Percentiles rank a stretch among this genome's conserved stretches.
These are phyloP conservation scores for Penicillium psychrosexuale DNA, from an alignment of 2,329 filamentous ascomycete species.

Conservation along the genomic window DNA sequence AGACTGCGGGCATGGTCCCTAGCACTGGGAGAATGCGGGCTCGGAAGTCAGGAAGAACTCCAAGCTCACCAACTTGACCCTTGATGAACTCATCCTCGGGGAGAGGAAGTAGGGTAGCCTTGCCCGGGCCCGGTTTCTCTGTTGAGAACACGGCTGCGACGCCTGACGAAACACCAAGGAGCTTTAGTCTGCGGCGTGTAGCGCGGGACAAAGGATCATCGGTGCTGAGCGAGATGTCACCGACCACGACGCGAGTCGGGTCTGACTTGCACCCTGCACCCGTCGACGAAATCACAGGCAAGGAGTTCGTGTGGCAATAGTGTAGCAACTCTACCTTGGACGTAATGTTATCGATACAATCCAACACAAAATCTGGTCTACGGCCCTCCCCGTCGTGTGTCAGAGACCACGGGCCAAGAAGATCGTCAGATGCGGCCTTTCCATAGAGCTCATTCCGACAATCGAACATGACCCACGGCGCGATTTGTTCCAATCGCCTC, in stretches of 20 bases:
- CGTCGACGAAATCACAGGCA: constrained; percentile 92
- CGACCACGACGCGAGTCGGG: constrained; percentile 78
- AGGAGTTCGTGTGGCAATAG: constrained; percentile 73
- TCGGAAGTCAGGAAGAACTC: constrained; percentile 86
- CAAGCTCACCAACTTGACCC: constrained; percentile 79
- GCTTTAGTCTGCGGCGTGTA: constrained; percentile 74
- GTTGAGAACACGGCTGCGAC: constrained; percentile 92
- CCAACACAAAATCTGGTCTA: constrained; percentile 82
- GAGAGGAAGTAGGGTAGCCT: constrained; percentile 82
- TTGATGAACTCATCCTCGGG: constrained; percentile 84
- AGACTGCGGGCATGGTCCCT: constrained; percentile 95
- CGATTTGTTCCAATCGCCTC: constrained; percentile 75
- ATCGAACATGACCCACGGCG: constrained; percentile 90
- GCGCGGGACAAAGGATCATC: constrained; percentile 86
- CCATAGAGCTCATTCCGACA: constrained; percentile 80
- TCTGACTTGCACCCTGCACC: constrained; percentile 92
- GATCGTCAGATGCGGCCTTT: constrained; percentile 58
- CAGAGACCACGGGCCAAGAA: constrained; percentile 65
- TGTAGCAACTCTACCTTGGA: constrained; percentile 88
- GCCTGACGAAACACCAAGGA: constrained; percentile 72
- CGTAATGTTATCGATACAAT: constrained; percentile 98
- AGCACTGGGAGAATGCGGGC: constrained; percentile 92
- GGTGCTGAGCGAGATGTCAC: constrained; percentile 82
- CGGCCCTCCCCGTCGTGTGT: constrained; percentile 43
- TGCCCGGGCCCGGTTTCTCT: constrained; percentile 84